phyloP scores from a whole-genome alignment of 164 flowering plant species.

The Liriodendron chinense region DNA sequence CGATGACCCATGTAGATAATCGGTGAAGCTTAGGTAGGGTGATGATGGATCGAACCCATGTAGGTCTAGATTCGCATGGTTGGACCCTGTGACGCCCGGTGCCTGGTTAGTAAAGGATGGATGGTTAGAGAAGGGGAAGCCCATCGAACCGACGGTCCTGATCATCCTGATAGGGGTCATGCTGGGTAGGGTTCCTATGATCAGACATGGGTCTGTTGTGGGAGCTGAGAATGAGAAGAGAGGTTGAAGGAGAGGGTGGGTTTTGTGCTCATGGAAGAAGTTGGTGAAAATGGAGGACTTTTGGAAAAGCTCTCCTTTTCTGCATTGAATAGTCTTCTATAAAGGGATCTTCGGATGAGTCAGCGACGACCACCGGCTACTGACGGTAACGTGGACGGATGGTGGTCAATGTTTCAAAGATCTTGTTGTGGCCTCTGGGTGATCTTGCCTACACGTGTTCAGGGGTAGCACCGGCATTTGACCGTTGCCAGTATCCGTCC shows the following conservation, averaged over 20 bases:
- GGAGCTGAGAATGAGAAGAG: constrained; percentile 14
- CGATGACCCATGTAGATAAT: constrained; percentile 35
- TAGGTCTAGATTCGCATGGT: not conserved
- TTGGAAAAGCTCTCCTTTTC: not conserved
- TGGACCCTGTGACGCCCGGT: constrained; percentile 4
- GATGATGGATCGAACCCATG: constrained; percentile 30
- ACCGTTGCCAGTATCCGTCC: constrained; percentile 25
- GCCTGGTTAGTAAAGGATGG: not conserved
- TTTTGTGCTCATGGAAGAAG: not conserved
- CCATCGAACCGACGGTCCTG: not conserved
- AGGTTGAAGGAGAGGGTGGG: constrained; percentile 8
- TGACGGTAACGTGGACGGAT: not conserved
- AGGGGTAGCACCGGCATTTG: constrained; percentile 38
- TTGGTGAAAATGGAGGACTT: constrained; percentile 3
- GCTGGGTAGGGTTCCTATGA: constrained; percentile 30
- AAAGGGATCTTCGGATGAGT: constrained; percentile 2
- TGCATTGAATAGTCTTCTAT: constrained; percentile 1
- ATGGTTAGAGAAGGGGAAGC: constrained; percentile 1
- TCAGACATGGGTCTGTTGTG: constrained; percentile 26
- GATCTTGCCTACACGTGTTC: constrained; percentile 29
- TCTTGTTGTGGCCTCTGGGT: not conserved
- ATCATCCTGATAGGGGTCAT: constrained; percentile 24
- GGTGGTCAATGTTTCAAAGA: constrained; percentile 28
- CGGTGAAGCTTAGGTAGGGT: constrained; percentile 40
- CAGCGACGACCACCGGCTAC: constrained; percentile 19